These are phyloP conservation scores for Botrytis squamosa DNA, from an alignment of 2,329 filamentous ascomycete genomes.

Conservation along the genomic window DNA sequence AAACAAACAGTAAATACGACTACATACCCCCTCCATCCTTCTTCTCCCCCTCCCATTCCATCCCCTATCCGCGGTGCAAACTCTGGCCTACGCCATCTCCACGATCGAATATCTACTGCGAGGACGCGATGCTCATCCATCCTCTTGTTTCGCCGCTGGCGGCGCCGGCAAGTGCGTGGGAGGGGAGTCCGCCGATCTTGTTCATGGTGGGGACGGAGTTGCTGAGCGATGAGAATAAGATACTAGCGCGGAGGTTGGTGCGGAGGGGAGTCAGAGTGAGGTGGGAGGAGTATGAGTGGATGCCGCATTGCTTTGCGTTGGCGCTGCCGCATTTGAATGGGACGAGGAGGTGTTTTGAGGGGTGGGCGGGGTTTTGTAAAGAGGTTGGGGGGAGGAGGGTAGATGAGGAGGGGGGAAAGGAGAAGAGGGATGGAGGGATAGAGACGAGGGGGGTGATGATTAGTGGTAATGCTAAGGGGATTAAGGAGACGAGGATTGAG, in stretches of 20 bases:
- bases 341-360: conserved; percentile 52
- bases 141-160: conserved; percentile 66
- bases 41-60: conserved; percentile 40
- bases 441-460: conserved; percentile 47
- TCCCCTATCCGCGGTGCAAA: conserved; percentile 47
- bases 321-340: conserved; percentile 50
- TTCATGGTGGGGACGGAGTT: conserved; percentile 70
- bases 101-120: conserved; percentile 53
- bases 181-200: conserved; percentile 62
- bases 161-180: conserved; percentile 53
- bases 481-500: conserved; percentile 49
- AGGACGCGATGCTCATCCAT: conserved; percentile 57
- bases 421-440: conserved; percentile 9
- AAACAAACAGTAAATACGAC: conserved; percentile 55
- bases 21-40: conserved; percentile 57
- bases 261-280: conserved; percentile 58
- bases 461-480: conserved; percentile 52
- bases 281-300: conserved; percentile 73
- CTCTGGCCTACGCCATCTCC: conserved; percentile 58
- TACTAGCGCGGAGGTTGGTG: conserved; percentile 56
- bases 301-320: conserved; percentile 73
- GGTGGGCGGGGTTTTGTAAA: conserved; percentile 57
- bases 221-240: conserved; percentile 64
- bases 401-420: not conserved
- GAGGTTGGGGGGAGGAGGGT: conserved; percentile 37